Base-by-base conservation (phyloP, 257 asterid genomes). In the Solanum lycopersicoides region DNA sequence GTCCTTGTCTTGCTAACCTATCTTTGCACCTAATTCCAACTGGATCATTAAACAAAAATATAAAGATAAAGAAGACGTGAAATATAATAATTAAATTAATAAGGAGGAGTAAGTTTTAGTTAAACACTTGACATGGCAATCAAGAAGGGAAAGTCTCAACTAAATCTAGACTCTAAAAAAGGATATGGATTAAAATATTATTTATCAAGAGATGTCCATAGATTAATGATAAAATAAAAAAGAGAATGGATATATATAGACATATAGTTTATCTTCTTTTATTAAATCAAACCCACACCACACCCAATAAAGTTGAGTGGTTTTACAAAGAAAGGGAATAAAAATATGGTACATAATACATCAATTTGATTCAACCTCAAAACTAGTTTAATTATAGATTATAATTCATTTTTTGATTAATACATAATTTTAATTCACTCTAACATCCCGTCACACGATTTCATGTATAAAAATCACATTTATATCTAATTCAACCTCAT, bases 1-100 rank as follows among this genome's bases (percentile, higher is more conserved):
- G 83, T 77, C 83, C 23, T 25, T 77, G 9, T 77, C 83, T 77
- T 77, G 63, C 83, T 25, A 44, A 80, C 66, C 66, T 25, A 30
- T 47, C 44, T 16, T 18, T 47, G 66, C 66, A 80, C 84, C 84
- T 30, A 69, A 69, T 69, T 47, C 84, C 84, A 25, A 80, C 25
- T 79, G 15, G 41, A 11, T 18, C 41, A 79, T 45, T 79, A 28
- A 44, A 25, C 41, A 44, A 79, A 41, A 15, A 9, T 8, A 7
- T 7, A 45, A 44, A 13, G 9, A 25, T 44, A 14, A 44, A 77
- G 84, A 77, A 77, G 65, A 77, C 12, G 35, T 79, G 41, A 66
- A 45, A n/a, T 37, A 37, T 37, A 37, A 37, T 37, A 28, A 37
- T 1, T n/a, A 37, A 76, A 59, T 20, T 21, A 59, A 20, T 2